Evolutionary conservation across 345 rosid species (phyloP), one percentile per base, ranked within the genome.

Genomic region (Lumnitzera racemosa): DNA sequence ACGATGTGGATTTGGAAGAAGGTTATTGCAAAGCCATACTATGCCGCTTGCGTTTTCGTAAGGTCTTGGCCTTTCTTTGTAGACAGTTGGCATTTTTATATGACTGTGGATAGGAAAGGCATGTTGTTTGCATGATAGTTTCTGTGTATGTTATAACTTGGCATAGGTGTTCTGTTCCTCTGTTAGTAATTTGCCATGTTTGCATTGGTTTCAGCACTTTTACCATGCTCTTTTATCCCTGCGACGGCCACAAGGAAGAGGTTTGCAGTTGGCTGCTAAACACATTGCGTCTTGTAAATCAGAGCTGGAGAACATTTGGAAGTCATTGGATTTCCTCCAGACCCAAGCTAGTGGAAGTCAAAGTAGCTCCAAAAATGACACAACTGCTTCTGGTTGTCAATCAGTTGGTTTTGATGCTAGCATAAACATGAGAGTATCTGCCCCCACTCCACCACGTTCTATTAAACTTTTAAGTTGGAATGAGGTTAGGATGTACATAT

Each of bases 11-110:
- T 46, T 56, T 83, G 76, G 99, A 94, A 81, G 99, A 88, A 71
- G 81, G 90, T 59, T 88, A 78, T 66, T 90, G 97, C 87, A 88
- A 81, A 83, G 89, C 96, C 61, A 70, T 94, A 58, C 75, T 88
- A 66, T 90, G 95, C 77, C 89, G 99, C 76, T 68, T 90, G 81
- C 91, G 97, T 72, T 94, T 94, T 81, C 97, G 97, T 88, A 90
- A 94, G 99, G 99, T 94, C 86, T 90, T 81, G 65, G 75, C 80
- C 88, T 79, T 61, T 36, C 43, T 36, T 36, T 9, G 43, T 7
- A 9, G 43, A 7, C 43, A 36, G 43, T 36, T 36, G 31, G 31
- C 31, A 27, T 27, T 36, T 36, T 36, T 7, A 9, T 36, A 36
- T 36, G 4, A 36, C 43, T 36, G 43, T 36, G 1, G 10, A 36